These are phyloP conservation scores for Astrephomene gubernaculifera DNA, from an alignment of 139 green algal genomes.

Conservation along the genomic window DNA sequence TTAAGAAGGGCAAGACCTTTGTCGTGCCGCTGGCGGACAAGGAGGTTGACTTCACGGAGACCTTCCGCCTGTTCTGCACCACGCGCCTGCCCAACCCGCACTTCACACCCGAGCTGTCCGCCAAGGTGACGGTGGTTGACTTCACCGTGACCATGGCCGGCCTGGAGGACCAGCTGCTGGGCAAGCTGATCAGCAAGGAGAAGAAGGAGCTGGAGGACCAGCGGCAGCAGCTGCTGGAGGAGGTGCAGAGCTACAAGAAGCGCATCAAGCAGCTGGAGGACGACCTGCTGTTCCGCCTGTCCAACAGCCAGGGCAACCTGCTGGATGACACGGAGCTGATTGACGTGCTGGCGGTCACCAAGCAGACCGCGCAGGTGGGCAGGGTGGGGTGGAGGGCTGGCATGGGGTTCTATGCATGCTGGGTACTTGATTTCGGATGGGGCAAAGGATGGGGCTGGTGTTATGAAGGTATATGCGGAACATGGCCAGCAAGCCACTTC, in stretches of 20 bases:
- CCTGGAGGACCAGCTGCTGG: constrained; percentile 97
- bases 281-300: constrained; percentile 92
- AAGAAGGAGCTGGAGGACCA: constrained; percentile 96
- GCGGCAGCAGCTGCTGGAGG: constrained; percentile 87
- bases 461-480: too few relatives aligned
- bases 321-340: constrained; percentile 97
- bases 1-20: constrained; percentile 73
- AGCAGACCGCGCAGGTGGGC: constrained; percentile 85
- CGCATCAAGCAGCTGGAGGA: constrained; percentile 97
- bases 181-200: constrained; percentile 95
- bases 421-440: too few relatives aligned
- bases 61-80: constrained; percentile 93
- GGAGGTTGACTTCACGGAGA: constrained; percentile 92
- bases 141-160: constrained; percentile 95
- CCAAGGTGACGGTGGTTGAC: constrained; percentile 94
- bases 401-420: too few relatives aligned
- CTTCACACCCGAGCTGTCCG: constrained; percentile 93
- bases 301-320: constrained; percentile 86
- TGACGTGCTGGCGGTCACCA: constrained; percentile 93
- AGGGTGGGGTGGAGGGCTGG: not conserved
- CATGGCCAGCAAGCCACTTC: too few relatives aligned
- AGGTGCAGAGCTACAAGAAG: constrained; percentile 93
- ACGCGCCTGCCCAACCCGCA: constrained; percentile 93
- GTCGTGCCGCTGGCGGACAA: constrained; percentile 82
- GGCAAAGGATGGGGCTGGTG: too few relatives aligned